These are phyloP conservation scores for Ailanthus altissimus DNA, from an alignment of 345 rosid species.

Conservation along the genomic window DNA sequence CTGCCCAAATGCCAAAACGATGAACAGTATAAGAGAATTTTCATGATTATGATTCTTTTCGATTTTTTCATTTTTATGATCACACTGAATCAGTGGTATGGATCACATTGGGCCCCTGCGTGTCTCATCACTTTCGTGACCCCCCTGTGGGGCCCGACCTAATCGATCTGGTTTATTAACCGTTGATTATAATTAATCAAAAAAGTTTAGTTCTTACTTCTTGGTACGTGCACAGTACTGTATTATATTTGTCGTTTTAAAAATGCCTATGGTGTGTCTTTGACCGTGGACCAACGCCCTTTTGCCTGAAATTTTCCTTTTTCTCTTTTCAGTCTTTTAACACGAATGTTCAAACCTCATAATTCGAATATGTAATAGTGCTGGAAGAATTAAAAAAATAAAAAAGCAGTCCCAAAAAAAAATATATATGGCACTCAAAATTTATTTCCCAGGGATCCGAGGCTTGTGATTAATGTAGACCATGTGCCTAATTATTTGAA, in stretches of 20 bases:
- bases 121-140: not conserved
- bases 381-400: too few species aligned
- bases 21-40: constrained; percentile 8
- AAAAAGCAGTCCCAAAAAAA: too few species aligned
- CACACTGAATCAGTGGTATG: constrained; percentile 7
- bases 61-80: too few species aligned
- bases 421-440: too few species aligned
- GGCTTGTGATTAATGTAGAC: too few species aligned
- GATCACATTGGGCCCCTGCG: not conserved
- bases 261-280: not conserved
- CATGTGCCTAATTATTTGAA: too few species aligned
- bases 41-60: too few species aligned
- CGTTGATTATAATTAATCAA: constrained; percentile 11
- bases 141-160: not conserved
- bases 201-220: not conserved
- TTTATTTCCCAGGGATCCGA: too few species aligned
- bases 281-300: constrained; percentile 18
- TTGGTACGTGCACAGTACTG: not conserved
- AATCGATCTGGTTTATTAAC: not conserved
- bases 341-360: not conserved
- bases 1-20: constrained; percentile 3
- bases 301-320: not conserved
- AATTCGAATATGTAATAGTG: not conserved
- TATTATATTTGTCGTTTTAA: too few species aligned
- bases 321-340: not conserved